Evolutionary conservation across 345 rosid species (phyloP), one percentile per base, ranked within the genome.

Genomic region (Turnera subulata): DNA sequence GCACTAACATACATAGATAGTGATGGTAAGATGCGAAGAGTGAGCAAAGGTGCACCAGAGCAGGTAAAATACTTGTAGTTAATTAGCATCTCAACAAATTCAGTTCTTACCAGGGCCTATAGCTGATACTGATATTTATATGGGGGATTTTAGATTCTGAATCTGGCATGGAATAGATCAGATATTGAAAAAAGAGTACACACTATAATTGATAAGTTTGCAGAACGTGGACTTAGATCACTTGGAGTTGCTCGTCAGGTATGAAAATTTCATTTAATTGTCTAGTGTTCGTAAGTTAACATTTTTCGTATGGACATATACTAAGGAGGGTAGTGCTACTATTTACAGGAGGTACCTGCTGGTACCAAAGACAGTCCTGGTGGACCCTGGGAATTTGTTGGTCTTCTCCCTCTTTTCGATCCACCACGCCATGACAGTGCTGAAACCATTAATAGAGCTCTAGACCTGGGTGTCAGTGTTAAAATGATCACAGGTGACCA

Each of bases 31-130:
- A 81, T 86, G 98, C 88, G 89, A 54, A 74, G 96, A 50, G 89
- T 78, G 50, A 92, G 95, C 89, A 92, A 92, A 89, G 98, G 98
- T 46, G 98, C 98, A 14, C 98, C 95, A 2, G 96, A 89, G 58
- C 91, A 89, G 94, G 95, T 85, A 70, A 2, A 18, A 32, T 1
- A 7, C 26, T 49, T n/a, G 12, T 44, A 19, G 29, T 21, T 16
- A n/a, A 44, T 23, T 20, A 6, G 24, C 40, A 51, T 50, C 48
- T 66, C 19, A 59, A 44, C 45, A n/a, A 9, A 20, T 49, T 49
- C 22, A 14, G 8, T 17, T 1, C 6, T 46, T 59, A 9, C 17
- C 25, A 13, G 21, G 26, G 12, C 19, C 24, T 18, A 22, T 29
- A 64, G 32, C 11, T 29, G 50, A 7, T 44, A 24, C 18, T 6